These are phyloP conservation scores for Hapsidospora chrysogenum DNA, from an alignment of 495 filamentous ascomycete species.

Conservation along the genomic window DNA sequence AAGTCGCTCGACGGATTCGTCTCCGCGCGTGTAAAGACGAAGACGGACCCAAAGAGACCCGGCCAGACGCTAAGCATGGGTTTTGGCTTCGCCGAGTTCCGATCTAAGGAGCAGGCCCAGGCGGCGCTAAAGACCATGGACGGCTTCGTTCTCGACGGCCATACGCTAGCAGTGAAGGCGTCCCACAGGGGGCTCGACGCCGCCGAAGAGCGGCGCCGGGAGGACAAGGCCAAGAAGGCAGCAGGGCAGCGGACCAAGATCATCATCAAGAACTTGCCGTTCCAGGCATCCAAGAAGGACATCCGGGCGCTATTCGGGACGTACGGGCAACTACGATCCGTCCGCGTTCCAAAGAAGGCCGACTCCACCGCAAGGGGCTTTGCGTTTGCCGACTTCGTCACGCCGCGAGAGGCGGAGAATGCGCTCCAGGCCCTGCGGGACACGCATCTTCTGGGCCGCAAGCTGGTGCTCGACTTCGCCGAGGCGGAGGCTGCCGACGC, in stretches of 20 bases:
- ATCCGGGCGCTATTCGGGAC: slow-evolving; percentile 66
- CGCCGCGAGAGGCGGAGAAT: slow-evolving; percentile 79
- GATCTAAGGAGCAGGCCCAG: slow-evolving; percentile 54
- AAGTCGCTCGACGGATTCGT: slow-evolving; percentile 69
- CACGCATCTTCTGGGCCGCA: slow-evolving; percentile 82
- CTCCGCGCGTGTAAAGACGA: slow-evolving; percentile 73
- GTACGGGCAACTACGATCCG: slow-evolving; percentile 82
- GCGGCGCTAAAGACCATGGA: slow-evolving; percentile 73
- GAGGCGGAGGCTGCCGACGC: slow-evolving; percentile 72
- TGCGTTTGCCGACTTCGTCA: slow-evolving; percentile 92
- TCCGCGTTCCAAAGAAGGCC: slow-evolving; percentile 90
- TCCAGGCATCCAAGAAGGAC: slow-evolving; percentile 88
- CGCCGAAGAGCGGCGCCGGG: slow-evolving; percentile 64
- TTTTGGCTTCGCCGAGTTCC: slow-evolving; percentile 88
- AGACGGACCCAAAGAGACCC: slow-evolving; percentile 67
- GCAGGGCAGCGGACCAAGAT: slow-evolving; percentile 69
- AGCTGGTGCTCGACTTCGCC: slow-evolving; percentile 80
- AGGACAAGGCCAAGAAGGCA: slow-evolving; percentile 63
- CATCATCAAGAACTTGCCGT: slow-evolving; percentile 96
- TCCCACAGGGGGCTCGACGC: slow-evolving; percentile 77
- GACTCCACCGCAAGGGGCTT: slow-evolving; percentile 77
- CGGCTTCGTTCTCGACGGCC: slow-evolving; percentile 67
- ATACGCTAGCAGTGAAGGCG: slow-evolving; percentile 65
- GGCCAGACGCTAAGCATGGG: slow-evolving; percentile 85
- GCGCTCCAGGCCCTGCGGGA: slow-evolving; percentile 80